A percentile compares a stretch with the other conserved stretches of the same genome.
phyloP scores from a whole-genome alignment of 1,139 yeast genomes.

The Kodamaea sp. region DNA sequence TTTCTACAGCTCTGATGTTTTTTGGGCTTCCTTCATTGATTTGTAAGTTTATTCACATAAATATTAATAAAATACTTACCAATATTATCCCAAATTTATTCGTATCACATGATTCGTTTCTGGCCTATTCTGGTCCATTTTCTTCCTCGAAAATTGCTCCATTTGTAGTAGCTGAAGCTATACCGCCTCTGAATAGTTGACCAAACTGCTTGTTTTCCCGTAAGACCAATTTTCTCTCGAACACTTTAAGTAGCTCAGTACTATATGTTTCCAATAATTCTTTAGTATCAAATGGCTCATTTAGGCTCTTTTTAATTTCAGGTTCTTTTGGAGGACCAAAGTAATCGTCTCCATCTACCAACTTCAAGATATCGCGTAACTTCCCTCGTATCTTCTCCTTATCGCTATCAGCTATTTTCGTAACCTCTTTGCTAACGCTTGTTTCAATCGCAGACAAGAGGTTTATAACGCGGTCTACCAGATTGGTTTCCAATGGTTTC shows the following conservation, averaged over 20 bases:
- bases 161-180: too few relatives aligned
- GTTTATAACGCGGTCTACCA: not conserved
- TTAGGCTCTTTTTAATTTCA: too few relatives aligned
- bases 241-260: constrained; percentile 27
- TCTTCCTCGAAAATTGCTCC: too few relatives aligned
- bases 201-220: constrained; percentile 1
- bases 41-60: too few relatives aligned
- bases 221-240: constrained; percentile 20
- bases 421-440: not conserved
- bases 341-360: too few relatives aligned
- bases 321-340: too few relatives aligned
- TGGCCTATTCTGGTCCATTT: too few relatives aligned
- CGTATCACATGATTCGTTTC: too few relatives aligned
- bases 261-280: constrained; percentile 34
- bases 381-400: constrained; percentile 1
- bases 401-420: not conserved
- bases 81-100: too few relatives aligned
- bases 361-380: not conserved
- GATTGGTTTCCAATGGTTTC: constrained; percentile 1
- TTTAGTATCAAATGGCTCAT: constrained; percentile 1
- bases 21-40: too few relatives aligned
- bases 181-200: not conserved
- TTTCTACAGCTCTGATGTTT: too few relatives aligned
- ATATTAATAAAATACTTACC: too few relatives aligned
- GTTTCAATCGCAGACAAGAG: constrained; percentile 2